Base-by-base conservation (phyloP, 352 stramenopile species). In the Pythium dissimile region DNA sequence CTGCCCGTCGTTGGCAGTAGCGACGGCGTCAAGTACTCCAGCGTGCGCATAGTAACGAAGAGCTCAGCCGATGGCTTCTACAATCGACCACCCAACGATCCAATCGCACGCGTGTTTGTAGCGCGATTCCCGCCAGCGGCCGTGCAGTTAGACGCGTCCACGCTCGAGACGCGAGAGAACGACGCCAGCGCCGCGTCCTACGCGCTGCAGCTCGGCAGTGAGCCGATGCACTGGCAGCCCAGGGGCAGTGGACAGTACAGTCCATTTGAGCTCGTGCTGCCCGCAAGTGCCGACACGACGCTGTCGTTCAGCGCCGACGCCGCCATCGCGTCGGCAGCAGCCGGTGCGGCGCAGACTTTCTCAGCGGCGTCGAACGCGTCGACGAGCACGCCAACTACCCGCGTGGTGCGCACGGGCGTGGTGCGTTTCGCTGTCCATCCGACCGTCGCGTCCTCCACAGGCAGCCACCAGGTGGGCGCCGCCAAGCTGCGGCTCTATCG, bases 161-260 rank as follows among this genome's bases (percentile, higher is more conserved):
- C 52, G 32, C 35, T 60, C 6, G 51, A 32, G 24, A 70, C 56
- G 18, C 65, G 54, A 31, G 78, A 88, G 64, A 79, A 80, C 55
- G 68, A 67, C 12, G 23, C 51, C 58, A 43, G 59, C 1, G 55
- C 43, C 1, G 23, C 32, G 2, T 44, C 65, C 2, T 89, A 91
- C 47, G 48, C 62, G 2, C 4, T 89, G 20, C 32, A 46, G 6
- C 47, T 89, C 18, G 64, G 58, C 9, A 80, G 72, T 23, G 78
- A 88, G 45, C 80, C 78, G 0, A 82, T 89, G 64, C 59, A 91
- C 28, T 91, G 80, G 80, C 76, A 91, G 15, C 71, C 73, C 0
- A 7, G 41, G 24, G 63, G 35, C 41, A 50, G 21, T 20, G 30
- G 49, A 1, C 37, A 46, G 15, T 89, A 86, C 35, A 41, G 57